phyloP scores from a whole-genome alignment of 2,329 filamentous ascomycete species.

The Penicillium sumatraense region DNA sequence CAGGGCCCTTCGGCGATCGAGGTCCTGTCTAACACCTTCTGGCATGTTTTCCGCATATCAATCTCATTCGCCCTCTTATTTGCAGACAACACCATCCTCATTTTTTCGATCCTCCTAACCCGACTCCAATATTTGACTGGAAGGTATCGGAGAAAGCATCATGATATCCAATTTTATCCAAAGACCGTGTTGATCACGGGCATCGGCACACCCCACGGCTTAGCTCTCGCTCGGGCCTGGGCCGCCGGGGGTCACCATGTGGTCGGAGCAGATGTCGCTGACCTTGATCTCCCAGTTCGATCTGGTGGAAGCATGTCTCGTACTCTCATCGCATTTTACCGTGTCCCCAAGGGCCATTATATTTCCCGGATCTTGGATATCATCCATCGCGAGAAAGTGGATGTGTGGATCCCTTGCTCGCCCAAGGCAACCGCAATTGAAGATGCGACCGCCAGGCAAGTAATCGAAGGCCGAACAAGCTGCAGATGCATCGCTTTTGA shows the following conservation, averaged over 20 bases:
- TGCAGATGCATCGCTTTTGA: constrained; percentile 70
- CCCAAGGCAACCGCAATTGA: constrained; percentile 68
- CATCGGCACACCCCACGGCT: constrained; percentile 72
- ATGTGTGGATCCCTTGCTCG: constrained; percentile 76
- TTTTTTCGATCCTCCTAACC: constrained; percentile 31
- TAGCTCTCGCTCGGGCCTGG: constrained; percentile 69
- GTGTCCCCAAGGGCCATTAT: constrained; percentile 56
- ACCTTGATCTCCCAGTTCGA: constrained; percentile 46
- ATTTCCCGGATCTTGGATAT: constrained; percentile 62
- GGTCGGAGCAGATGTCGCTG: constrained; percentile 70
- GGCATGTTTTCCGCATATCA: constrained; percentile 32
- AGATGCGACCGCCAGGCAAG: constrained; percentile 68
- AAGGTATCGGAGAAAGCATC: constrained; percentile 29
- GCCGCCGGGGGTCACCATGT: constrained; percentile 69
- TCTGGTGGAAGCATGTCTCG: constrained; percentile 63
- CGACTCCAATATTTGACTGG: constrained; percentile 25
- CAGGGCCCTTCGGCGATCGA: constrained; percentile 12
- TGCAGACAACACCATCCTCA: constrained; percentile 52
- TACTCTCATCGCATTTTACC: constrained; percentile 61
- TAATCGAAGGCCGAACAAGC: constrained; percentile 60
- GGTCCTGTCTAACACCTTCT: constrained; percentile 18
- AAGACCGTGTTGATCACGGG: constrained; percentile 72
- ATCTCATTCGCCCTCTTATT: constrained; percentile 49
- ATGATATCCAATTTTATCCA: constrained; percentile 44
- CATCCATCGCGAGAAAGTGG: constrained; percentile 63